Conservation (phyloP, 2,329 filamentous ascomycete species). For the Seiridium cupressi region DNA sequence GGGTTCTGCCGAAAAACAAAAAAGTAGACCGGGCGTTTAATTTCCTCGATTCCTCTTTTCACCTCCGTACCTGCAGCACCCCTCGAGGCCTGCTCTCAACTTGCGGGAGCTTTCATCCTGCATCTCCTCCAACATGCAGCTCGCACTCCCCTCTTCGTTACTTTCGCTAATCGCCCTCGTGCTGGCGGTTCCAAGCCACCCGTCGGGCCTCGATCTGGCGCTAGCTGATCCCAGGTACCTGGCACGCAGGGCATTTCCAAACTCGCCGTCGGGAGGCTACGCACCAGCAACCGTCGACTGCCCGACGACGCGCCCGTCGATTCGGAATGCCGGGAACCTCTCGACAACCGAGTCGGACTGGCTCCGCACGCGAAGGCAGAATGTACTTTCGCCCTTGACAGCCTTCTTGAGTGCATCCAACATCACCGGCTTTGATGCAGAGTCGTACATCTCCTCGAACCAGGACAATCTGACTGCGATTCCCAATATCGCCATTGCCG, state of each 20-base stretch:
- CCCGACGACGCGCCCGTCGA: conserved; percentile 64
- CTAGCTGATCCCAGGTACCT: conserved; percentile 2
- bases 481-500: conserved; percentile 59
- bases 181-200: conserved; percentile 20
- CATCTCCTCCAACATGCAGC: conserved; percentile 15
- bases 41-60: neutral
- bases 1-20: neutral
- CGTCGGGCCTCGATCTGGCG: neutral
- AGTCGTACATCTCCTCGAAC: conserved; percentile 63
- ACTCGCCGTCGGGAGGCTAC: conserved; percentile 58
- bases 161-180: conserved; percentile 18
- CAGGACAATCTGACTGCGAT: conserved; percentile 61
- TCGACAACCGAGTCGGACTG: conserved; percentile 72
- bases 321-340: conserved; percentile 62
- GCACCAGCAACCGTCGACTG: conserved; percentile 67
- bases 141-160: conserved; percentile 19
- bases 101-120: neutral
- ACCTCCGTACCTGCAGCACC: neutral
- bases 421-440: conserved; percentile 65
- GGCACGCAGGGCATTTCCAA: conserved; percentile 35
- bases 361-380: conserved; percentile 68
- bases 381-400: conserved; percentile 73
- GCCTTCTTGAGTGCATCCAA: conserved; percentile 69
- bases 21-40: neutral
- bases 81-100: no score